Conservation (phyloP, 208 protist species). For the Wallacemonas sp. region DNA sequence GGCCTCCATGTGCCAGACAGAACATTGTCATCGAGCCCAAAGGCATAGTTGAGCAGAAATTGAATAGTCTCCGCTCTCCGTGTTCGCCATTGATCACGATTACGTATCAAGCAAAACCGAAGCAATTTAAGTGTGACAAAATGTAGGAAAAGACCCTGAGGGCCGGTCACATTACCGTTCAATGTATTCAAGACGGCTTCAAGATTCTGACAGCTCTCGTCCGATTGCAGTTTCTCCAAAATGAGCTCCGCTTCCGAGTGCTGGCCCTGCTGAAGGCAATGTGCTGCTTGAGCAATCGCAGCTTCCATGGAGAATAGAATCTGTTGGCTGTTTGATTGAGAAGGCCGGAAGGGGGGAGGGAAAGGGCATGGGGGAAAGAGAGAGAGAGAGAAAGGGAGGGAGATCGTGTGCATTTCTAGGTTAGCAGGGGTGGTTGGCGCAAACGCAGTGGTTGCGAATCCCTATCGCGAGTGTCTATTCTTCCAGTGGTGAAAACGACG, state of each 20-base stretch:
- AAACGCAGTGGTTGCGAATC: too few relatives aligned
- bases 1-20: constrained; percentile 51
- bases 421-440: too few relatives aligned
- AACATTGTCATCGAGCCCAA: constrained; percentile 20
- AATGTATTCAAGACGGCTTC: constrained; percentile 21
- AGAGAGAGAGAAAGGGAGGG: constrained; percentile 10
- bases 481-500: too few relatives aligned
- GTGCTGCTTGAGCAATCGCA: constrained; percentile 42
- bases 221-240: constrained; percentile 40
- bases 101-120: constrained; percentile 47
- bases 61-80: constrained; percentile 24
- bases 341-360: too few relatives aligned
- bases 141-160: constrained; percentile 47
- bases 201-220: constrained; percentile 35
- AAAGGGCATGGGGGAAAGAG: too few relatives aligned
- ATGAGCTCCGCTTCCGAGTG: constrained; percentile 48
- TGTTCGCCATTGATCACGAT: constrained; percentile 18
- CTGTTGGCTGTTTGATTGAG: too few relatives aligned
- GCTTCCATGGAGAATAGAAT: too few relatives aligned
- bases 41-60: constrained; percentile 49
- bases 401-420: not conserved
- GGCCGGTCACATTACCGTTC: constrained; percentile 2
- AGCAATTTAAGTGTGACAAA: constrained; percentile 73
- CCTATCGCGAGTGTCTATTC: too few relatives aligned
- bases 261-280: constrained; percentile 54